phyloP scores from a whole-genome alignment of 441 rosid genomes.

The Erodium texanum region DNA sequence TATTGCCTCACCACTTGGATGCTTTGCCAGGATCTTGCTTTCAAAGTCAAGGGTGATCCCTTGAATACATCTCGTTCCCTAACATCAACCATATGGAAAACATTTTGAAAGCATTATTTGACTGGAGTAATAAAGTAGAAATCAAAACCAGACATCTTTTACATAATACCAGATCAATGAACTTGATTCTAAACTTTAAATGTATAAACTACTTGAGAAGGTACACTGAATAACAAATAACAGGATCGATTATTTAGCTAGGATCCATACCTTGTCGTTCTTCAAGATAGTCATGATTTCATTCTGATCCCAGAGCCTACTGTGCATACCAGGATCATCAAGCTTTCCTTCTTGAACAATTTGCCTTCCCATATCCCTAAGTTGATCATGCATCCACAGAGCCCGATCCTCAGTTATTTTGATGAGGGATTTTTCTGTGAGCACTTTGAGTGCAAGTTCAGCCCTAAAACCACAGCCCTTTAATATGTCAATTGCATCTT shows the following conservation, averaged over 20 bases:
- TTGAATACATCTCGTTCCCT: conserved; percentile 46
- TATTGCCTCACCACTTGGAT: conserved; percentile 8
- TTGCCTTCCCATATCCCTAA: conserved; percentile 60
- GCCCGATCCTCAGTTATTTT: conserved; percentile 21
- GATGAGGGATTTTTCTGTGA: conserved; percentile 43
- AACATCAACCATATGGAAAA: neutral
- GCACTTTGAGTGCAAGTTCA: conserved; percentile 32
- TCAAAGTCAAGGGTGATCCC: conserved; percentile 42
- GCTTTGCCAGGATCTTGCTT: conserved; percentile 17
- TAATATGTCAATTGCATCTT: conserved; percentile 34
- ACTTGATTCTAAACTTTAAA: neutral
- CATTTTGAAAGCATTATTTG: no score
- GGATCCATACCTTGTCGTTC: conserved; percentile 28
- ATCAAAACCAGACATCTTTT: neutral
- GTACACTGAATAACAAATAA: neutral
- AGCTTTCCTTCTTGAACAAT: conserved; percentile 28
- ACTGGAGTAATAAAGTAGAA: neutral
- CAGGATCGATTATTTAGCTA: neutral
- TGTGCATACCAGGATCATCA: conserved; percentile 30
- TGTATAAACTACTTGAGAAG: neutral
- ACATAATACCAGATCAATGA: neutral
- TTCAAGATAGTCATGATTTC: conserved; percentile 39
- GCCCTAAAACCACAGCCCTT: conserved; percentile 42
- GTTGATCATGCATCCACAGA: conserved; percentile 67
- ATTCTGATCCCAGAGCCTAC: conserved; percentile 47